Evolutionary conservation across 345 rosid genomes (phyloP).

Genomic region (Trapa bicornis): DNA sequence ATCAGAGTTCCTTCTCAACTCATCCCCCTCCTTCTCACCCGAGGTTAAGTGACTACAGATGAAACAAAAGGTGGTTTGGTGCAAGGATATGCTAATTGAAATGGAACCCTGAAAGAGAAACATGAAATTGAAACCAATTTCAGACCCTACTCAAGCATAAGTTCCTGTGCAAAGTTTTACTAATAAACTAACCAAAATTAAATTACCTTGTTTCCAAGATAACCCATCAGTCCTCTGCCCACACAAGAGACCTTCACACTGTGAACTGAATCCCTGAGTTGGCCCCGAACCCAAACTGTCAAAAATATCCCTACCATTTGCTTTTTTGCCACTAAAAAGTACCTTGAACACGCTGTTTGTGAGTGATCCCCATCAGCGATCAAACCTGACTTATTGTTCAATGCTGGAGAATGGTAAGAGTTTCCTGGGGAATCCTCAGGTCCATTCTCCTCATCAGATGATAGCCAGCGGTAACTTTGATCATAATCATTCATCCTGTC

Average conservation of each 20-base stretch:
- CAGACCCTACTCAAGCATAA: not conserved
- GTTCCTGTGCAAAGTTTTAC: not conserved
- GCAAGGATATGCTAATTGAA: slow-evolving; percentile 87
- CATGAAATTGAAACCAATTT: slow-evolving; percentile 9
- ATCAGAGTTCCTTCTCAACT: slow-evolving; percentile 80
- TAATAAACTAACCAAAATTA: not conserved
- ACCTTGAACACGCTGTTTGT: slow-evolving; percentile 41
- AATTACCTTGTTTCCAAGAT: slow-evolving; percentile 89
- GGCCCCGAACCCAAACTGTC: slow-evolving; percentile 82
- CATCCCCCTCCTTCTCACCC: slow-evolving; percentile 24
- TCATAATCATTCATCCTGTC: slow-evolving; percentile 55
- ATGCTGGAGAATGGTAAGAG: slow-evolving; percentile 29
- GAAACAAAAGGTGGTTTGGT: slow-evolving; percentile 94
- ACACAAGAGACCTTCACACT: slow-evolving; percentile 92
- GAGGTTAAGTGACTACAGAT: slow-evolving; percentile 91
- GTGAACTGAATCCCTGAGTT: slow-evolving; percentile 52
- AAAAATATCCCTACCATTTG: slow-evolving; percentile 97
- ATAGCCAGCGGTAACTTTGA: slow-evolving; percentile 48
- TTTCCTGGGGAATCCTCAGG: slow-evolving; percentile 34
- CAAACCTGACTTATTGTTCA: slow-evolving; percentile 35
- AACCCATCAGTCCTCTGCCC: slow-evolving; percentile 99
- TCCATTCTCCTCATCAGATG: slow-evolving; percentile 77
- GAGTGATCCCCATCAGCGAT: slow-evolving; percentile 42
- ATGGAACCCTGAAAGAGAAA: slow-evolving; percentile 71
- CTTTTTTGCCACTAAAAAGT: slow-evolving; percentile 84